Evolutionary conservation across 306 rosid genomes (phyloP).

Genomic region (Chamaecrista fasciculata): DNA sequence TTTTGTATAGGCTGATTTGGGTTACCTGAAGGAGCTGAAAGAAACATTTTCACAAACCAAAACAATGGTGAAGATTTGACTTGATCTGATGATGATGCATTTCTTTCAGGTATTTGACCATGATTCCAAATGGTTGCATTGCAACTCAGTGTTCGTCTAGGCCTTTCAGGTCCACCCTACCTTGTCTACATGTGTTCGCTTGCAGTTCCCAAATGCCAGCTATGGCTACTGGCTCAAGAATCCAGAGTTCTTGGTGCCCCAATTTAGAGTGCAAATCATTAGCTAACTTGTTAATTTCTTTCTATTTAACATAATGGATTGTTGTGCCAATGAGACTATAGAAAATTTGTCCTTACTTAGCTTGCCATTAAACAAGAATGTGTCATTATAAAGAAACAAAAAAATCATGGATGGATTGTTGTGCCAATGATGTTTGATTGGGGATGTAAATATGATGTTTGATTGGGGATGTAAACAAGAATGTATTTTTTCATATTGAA

Average conservation of each 20-base stretch:
- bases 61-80: no score
- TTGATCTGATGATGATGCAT: conserved; percentile 4
- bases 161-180: conserved; percentile 21
- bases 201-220: conserved; percentile 36
- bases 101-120: conserved; percentile 42
- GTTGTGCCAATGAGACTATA: background rate
- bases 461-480: background rate
- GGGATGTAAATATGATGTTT: background rate
- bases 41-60: no score
- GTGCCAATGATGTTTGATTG: background rate
- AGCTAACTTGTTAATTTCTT: background rate
- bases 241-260: conserved; percentile 42
- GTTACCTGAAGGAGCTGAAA: background rate
- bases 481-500: background rate
- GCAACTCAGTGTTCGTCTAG: conserved; percentile 39
- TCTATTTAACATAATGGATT: background rate
- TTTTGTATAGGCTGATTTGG: no score
- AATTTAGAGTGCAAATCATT: conserved; percentile 32
- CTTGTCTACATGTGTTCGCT: conserved; percentile 29
- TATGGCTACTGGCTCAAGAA: conserved; percentile 40
- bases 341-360: background rate
- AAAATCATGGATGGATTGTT: background rate
- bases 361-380: background rate
- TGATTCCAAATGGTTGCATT: conserved; percentile 55
- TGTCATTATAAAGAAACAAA: background rate